Evolutionary conservation across 768 basidiomycete species (phyloP).

Genomic region (Chiua virens): DNA sequence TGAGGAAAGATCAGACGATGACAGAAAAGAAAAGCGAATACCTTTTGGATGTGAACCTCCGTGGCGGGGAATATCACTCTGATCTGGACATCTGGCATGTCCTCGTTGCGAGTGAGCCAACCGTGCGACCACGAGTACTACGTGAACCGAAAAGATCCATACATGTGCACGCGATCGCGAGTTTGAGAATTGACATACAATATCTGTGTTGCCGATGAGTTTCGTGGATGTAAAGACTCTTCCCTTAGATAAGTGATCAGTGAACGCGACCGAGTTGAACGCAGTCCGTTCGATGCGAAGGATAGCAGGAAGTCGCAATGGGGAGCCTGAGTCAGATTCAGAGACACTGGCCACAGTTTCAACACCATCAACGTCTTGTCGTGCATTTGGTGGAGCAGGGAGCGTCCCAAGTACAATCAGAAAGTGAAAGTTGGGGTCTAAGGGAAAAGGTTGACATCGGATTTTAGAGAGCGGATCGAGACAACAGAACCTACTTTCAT

Average conservation of each 20-base stretch:
- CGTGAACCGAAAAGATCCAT: too few species aligned
- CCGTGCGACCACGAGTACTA: conserved; percentile 84
- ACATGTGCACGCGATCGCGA: background rate
- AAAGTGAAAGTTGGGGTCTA: conserved; percentile 61
- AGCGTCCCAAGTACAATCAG: conserved; percentile 70
- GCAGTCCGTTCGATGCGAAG: conserved; percentile 79
- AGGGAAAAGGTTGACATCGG: too few species aligned
- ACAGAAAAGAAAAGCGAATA: background rate
- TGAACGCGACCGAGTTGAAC: conserved; percentile 43
- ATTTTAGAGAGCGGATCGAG: too few species aligned
- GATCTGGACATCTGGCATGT: conserved; percentile 71
- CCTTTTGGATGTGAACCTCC: conserved; percentile 82
- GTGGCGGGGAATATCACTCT: conserved; percentile 88
- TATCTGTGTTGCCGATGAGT: conserved; percentile 62
- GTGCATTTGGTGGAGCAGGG: conserved; percentile 24
- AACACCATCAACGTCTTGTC: conserved; percentile 8
- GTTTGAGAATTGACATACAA: conserved; percentile 43
- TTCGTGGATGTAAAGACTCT: conserved; percentile 42
- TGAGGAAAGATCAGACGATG: background rate
- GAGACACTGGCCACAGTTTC: conserved; percentile 6
- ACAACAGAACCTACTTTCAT: conserved; percentile 40
- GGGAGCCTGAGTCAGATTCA: background rate
- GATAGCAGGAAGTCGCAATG: conserved; percentile 52
- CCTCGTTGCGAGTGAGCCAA: conserved; percentile 50
- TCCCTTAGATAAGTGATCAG: conserved; percentile 34